Evolutionary conservation across 2,329 filamentous ascomycete genomes (phyloP), one percentile per base, ranked within the genome.

Genomic region (Aspergillus niger): DNA sequence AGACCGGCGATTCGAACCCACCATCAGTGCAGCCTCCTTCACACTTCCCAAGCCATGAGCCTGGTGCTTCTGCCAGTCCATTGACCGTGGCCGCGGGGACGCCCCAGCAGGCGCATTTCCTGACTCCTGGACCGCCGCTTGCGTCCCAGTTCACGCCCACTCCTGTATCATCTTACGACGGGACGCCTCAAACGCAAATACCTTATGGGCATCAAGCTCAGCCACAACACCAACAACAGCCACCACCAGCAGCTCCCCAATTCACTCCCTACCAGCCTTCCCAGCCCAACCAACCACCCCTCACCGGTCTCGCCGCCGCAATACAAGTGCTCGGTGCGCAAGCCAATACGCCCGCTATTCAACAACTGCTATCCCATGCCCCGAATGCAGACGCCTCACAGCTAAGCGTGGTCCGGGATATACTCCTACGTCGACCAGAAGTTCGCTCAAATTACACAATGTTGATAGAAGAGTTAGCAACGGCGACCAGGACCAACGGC

Each of bases 341-440:
- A 48, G 84, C 88, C 11, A 80, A 80, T 22, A 85, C 86, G 15
- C 86, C 89, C 0, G 90, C 89, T 0, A 86, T 91, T 8, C 82
- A 85, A 24, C 89, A 92, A 67, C 78, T 93, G 4, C 79, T 92
- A 48, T 85, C 87, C 5, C 87, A 91, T 65, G 89, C 88, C 0
- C 86, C 83, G 20, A 83, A 85, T 53, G 91, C 90, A 81, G 83
- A 87, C 49, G 81, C 85, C n/a, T 79, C 84, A 15, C 91, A 96
- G 71, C 89, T 95, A 84, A 82, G 85, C 58, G 86, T 95, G 28
- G 85, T 97, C 63, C 83, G 85, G 55, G 82, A 84, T 41, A 88
- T 94, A 13, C 82, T 92, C 24, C 83, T 87, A 53, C 81, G 83
- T 10, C 87, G 92, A 57, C 86, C 87, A 0, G 83, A 82, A 22